Conservation (phyloP, 2,329 filamentous ascomycete species). For the Aaosphaeria arxii region DNA sequence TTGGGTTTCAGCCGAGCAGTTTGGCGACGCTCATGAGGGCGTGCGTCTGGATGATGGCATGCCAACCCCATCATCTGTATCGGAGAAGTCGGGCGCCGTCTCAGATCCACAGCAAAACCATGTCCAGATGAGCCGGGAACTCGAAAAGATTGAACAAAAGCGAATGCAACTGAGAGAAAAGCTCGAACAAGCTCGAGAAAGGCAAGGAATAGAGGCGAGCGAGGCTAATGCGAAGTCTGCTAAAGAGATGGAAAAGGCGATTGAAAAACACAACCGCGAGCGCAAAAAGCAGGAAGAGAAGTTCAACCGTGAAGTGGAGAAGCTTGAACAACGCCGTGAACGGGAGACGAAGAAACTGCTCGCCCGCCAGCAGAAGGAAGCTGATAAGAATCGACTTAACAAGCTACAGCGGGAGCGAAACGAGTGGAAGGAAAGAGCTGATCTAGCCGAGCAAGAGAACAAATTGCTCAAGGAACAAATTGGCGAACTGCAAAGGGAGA, state of each 20-base stretch:
- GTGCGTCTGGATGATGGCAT: constrained; percentile 21
- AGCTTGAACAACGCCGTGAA: constrained; percentile 65
- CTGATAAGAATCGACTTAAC: constrained; percentile 49
- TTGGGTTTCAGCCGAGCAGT: constrained; percentile 45
- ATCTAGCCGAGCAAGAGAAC: constrained; percentile 49
- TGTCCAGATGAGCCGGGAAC: constrained; percentile 45
- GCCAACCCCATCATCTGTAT: constrained; percentile 22
- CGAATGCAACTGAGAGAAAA: constrained; percentile 60
- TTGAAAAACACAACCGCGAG: constrained; percentile 63
- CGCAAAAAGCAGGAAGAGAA: constrained; percentile 41
- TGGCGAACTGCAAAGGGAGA: constrained; percentile 56
- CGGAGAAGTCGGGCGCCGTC: constrained; percentile 20
- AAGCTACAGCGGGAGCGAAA: constrained; percentile 49
- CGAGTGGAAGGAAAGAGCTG: constrained; percentile 44
- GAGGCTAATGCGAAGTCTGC: constrained; percentile 35
- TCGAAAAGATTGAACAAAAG: constrained; percentile 61
- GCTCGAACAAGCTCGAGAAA: constrained; percentile 55
- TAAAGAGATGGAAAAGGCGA: constrained; percentile 57
- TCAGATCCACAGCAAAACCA: constrained; percentile 4
- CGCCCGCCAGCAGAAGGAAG: constrained; percentile 61
- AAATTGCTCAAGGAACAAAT: constrained; percentile 51
- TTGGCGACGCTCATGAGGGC: constrained; percentile 33
- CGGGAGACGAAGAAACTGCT: constrained; percentile 64
- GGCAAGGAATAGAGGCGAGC: constrained; percentile 39
- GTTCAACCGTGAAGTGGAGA: constrained; percentile 50